Evolutionary conservation across 176 grass and related monocot genomes (phyloP).

Genomic region (Musa itinerans): DNA sequence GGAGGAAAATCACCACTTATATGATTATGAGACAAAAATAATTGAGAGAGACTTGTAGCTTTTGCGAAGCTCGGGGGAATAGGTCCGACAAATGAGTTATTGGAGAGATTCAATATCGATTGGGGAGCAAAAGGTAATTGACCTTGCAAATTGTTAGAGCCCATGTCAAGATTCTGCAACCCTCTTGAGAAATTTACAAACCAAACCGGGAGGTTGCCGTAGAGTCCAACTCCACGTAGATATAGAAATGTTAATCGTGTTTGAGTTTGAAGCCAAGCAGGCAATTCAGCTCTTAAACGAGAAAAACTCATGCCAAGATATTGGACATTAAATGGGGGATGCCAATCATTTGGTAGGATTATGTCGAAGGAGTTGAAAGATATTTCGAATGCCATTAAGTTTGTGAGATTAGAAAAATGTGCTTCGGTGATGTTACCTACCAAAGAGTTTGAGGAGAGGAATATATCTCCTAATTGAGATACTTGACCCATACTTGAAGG

Average conservation of each 20-base stretch:
- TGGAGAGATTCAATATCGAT: background rate
- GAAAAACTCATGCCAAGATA: background rate
- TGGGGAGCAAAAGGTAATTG: too few relatives aligned
- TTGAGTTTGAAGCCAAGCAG: constrained; percentile 16
- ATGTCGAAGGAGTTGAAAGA: constrained; percentile 20
- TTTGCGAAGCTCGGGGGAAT: background rate
- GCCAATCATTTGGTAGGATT: background rate
- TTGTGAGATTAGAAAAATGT: constrained; percentile 19
- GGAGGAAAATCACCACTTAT: constrained; percentile 2
- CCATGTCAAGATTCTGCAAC: background rate
- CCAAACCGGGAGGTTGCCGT: background rate
- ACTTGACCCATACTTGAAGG: constrained; percentile 6
- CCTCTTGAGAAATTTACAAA: background rate
- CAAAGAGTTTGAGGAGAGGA: constrained; percentile 15
- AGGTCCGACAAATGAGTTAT: background rate
- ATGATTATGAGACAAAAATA: background rate
- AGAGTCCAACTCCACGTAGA: background rate
- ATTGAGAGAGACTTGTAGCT: background rate
- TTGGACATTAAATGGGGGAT: background rate
- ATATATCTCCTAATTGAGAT: background rate
- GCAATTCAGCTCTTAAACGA: background rate
- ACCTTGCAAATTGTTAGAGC: background rate
- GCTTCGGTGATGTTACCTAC: constrained; percentile 13
- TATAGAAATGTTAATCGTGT: background rate
- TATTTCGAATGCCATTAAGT: constrained; percentile 10